Percentiles rank a stretch among this genome's conserved stretches.
Evolutionary conservation across 1,284 basidiomycete genomes (phyloP).

Genomic region (Termitomyces sp.): DNA sequence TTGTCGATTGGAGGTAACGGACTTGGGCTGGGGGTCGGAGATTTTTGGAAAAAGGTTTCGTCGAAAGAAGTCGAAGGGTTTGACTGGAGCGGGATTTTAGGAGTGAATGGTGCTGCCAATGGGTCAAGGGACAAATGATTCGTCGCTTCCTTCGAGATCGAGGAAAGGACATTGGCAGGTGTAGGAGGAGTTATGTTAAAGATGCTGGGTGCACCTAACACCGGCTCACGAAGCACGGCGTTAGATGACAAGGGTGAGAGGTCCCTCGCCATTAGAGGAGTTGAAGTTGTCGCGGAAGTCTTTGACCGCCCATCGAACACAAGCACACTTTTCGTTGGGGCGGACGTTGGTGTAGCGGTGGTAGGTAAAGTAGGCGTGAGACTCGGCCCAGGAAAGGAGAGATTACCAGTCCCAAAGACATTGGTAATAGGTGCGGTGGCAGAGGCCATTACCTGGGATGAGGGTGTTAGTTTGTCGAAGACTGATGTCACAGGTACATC

Average conservation of each 20-base stretch:
- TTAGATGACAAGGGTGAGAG: neutral
- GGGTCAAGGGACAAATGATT: conserved; percentile 18
- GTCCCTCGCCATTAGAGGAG: neutral
- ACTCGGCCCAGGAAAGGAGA: neutral
- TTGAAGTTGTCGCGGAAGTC: neutral
- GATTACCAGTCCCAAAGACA: conserved; percentile 2
- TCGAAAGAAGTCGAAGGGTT: conserved; percentile 5
- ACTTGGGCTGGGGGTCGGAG: conserved; percentile 16
- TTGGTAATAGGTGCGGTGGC: neutral
- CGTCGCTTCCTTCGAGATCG: neutral
- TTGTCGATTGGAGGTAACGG: conserved; percentile 11
- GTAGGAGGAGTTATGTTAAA: neutral
- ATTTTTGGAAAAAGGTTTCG: conserved; percentile 5
- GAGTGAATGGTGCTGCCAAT: conserved; percentile 23
- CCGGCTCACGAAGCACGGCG: neutral
- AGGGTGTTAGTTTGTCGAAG: conserved; percentile 12
- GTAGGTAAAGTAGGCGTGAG: neutral
- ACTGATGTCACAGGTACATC: conserved; percentile 16
- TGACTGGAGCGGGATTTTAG: conserved; percentile 8
- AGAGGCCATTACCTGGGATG: neutral
- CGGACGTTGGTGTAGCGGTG: neutral
- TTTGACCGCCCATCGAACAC: neutral
- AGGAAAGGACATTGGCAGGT: neutral
- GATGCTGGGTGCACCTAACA: neutral
- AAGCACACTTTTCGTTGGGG: neutral